Percentiles rank a stretch among this genome's conserved stretches.
These are phyloP conservation scores for Erigeron canadensis DNA, from an alignment of 129 eudicot species.

Conservation along the genomic window DNA sequence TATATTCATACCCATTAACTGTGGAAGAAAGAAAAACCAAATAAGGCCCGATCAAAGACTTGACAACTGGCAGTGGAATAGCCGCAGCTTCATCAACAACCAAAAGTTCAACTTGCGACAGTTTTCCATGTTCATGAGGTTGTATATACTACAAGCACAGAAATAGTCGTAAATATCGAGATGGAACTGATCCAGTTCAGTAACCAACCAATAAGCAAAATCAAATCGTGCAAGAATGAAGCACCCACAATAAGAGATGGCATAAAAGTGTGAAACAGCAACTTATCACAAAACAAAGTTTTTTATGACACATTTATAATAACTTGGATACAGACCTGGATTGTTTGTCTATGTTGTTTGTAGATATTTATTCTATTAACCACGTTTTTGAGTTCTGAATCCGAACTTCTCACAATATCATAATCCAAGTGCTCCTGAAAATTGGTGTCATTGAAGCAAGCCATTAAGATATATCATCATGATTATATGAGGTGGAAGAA, in stretches of 20 bases:
- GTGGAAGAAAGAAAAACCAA: conserved; percentile 92
- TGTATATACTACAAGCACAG: conserved; percentile 57
- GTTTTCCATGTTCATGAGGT: conserved; percentile 82
- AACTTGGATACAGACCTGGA: conserved; percentile 55
- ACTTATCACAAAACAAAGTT: no score
- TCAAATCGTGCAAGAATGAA: background rate
- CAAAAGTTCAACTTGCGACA: conserved; percentile 88
- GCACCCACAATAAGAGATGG: background rate
- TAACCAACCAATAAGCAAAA: no score
- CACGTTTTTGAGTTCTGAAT: conserved; percentile 71
- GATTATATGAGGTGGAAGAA: no score
- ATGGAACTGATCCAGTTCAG: background rate
- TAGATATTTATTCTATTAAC: conserved; percentile 70
- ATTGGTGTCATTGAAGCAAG: conserved; percentile 8
- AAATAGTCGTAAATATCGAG: background rate
- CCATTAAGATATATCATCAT: conserved; percentile 9
- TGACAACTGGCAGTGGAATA: conserved; percentile 83
- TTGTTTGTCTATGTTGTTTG: conserved; percentile 87
- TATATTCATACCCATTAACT: conserved; percentile 62
- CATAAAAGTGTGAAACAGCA: no score
- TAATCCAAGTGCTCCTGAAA: conserved; percentile 83
- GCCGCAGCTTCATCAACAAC: conserved; percentile 99
- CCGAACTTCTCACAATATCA: conserved; percentile 73
- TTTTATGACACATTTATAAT: background rate
- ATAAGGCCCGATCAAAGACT: conserved; percentile 89